These are phyloP conservation scores for Pichia sp. DNA, from an alignment of 1,139 yeast species.

Conservation along the genomic window DNA sequence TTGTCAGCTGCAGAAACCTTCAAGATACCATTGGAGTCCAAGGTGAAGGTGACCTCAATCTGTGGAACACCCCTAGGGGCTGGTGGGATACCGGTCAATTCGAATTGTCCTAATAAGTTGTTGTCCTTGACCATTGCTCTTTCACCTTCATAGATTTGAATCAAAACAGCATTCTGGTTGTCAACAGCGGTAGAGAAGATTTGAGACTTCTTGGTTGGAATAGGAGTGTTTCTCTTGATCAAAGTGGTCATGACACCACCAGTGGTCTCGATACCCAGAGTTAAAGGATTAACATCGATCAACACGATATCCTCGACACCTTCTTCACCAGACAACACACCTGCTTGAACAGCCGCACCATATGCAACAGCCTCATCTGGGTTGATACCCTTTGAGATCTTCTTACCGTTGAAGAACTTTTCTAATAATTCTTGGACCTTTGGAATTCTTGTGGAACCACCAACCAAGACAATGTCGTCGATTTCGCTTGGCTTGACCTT, in stretches of 20 bases:
- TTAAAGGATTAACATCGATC: conserved; percentile 90
- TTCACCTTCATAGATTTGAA: conserved; percentile 97
- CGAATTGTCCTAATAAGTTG: conserved; percentile 93
- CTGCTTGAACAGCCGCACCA: conserved; percentile 98
- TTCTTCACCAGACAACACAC: conserved; percentile 83
- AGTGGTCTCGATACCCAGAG: conserved; percentile 93
- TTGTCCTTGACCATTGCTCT: conserved; percentile 94
- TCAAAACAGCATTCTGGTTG: conserved; percentile 94
- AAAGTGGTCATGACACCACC: conserved; percentile 98
- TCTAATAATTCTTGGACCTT: conserved; percentile 90
- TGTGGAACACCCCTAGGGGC: conserved; percentile 99
- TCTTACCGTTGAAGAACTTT: conserved; percentile 84
- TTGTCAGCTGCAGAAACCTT: conserved; percentile 92
- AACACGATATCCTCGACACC: conserved; percentile 80
- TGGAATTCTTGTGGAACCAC: conserved; percentile 98
- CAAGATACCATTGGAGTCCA: conserved; percentile 93
- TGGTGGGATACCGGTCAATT: conserved; percentile 92
- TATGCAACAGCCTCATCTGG: conserved; percentile 98
- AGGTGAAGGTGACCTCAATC: conserved; percentile 90
- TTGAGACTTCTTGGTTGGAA: conserved; percentile 95
- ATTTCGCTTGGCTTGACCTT: conserved; percentile 77
- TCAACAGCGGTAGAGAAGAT: conserved; percentile 96
- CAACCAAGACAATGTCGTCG: conserved; percentile 90
- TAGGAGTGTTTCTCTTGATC: conserved; percentile 94
- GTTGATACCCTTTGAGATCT: conserved; percentile 92